Conservation (phyloP, 2,329 filamentous ascomycete genomes). For the Drechslerella stenobrocha region DNA sequence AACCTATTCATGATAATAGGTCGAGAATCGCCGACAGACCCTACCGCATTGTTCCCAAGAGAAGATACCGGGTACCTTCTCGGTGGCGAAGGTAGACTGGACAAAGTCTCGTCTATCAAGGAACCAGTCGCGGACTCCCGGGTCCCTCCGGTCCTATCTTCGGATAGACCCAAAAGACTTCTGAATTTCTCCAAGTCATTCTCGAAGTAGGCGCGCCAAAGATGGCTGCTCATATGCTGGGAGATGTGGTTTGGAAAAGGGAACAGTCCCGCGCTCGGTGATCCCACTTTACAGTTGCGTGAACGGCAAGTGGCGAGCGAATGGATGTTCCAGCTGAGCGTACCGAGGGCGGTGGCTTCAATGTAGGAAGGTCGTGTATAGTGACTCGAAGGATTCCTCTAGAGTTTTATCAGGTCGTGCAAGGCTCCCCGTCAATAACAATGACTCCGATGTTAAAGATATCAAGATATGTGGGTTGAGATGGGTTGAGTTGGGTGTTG, state of each 20-base stretch:
- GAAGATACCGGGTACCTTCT: constrained; percentile 41
- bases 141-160: constrained; percentile 62
- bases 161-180: constrained; percentile 66
- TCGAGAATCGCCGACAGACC: constrained; percentile 50
- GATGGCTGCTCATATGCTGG: constrained; percentile 86
- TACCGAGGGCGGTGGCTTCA: neutral
- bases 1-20: constrained; percentile 60
- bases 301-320: constrained; percentile 49
- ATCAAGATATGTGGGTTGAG: too few species aligned
- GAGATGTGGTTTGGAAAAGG: constrained; percentile 50
- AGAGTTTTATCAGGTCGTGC: too few species aligned
- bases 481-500: too few species aligned
- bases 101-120: constrained; percentile 62
- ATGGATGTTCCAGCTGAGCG: constrained; percentile 49
- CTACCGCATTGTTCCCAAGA: constrained; percentile 60
- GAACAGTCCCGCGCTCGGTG: constrained; percentile 45
- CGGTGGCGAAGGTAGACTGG: constrained; percentile 54
- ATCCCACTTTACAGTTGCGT: constrained; percentile 45
- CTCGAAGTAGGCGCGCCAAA: constrained; percentile 96
- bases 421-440: too few species aligned
- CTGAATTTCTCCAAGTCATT: constrained; percentile 96
- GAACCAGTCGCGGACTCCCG: constrained; percentile 61
- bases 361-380: neutral
- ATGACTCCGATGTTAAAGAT: too few species aligned
- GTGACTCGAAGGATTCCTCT: neutral